Conservation (phyloP, 192 early-diverging fungal species). For the Coemansia sp. region DNA sequence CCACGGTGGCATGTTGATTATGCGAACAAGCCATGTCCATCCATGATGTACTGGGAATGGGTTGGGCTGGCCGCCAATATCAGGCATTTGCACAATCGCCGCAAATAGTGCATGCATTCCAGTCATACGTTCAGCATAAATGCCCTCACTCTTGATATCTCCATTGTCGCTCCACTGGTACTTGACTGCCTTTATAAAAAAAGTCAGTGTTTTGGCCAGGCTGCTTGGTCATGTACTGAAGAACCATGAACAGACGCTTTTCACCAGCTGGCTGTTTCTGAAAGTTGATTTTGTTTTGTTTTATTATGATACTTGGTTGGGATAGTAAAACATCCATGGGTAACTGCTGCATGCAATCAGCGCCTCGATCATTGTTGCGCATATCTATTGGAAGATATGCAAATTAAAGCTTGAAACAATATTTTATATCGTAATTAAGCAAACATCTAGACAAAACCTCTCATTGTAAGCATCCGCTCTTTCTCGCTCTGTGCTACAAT, state of each 20-base stretch:
- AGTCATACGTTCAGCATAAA: conserved; percentile 40
- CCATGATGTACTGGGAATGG: conserved; percentile 24
- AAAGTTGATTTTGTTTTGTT: too few relatives aligned
- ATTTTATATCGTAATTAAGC: too few relatives aligned
- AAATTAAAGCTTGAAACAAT: too few relatives aligned
- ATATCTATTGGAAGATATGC: too few relatives aligned
- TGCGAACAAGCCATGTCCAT: conserved; percentile 50
- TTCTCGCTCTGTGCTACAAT: too few relatives aligned
- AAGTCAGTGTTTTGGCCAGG: conserved; percentile 21
- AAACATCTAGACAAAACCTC: too few relatives aligned
- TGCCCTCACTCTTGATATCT: conserved; percentile 30
- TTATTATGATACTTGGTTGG: too few relatives aligned
- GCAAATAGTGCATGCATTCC: conserved; percentile 46
- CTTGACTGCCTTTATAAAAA: conserved; percentile 26
- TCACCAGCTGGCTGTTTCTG: conserved; percentile 21
- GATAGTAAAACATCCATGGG: too few relatives aligned
- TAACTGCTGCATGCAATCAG: too few relatives aligned
- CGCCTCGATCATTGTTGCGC: too few relatives aligned
- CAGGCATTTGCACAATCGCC: conserved; percentile 34
- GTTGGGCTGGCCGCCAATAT: conserved; percentile 4
- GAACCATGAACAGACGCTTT: conserved; percentile 47
- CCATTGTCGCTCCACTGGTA: conserved; percentile 39
- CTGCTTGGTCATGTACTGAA: conserved; percentile 19
- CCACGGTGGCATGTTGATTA: conserved; percentile 33
- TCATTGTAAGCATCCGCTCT: too few relatives aligned